Base-by-base conservation (phyloP, 169 alveolate genomes). In the Neospora caninum region DNA sequence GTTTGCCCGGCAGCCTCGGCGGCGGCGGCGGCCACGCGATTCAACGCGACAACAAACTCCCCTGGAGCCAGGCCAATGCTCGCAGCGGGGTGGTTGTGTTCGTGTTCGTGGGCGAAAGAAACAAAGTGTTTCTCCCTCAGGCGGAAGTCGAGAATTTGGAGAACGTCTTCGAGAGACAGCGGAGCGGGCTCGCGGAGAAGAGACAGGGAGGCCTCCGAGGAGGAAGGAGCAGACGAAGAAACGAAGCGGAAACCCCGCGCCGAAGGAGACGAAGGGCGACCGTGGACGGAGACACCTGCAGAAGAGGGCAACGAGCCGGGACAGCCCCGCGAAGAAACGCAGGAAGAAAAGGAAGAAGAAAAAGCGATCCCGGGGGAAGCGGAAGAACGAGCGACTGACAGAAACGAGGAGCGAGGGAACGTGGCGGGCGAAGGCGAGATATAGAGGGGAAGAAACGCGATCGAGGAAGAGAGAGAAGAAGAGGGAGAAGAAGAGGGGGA, bases 101-200 rank as follows among this genome's bases (percentile, higher is more conserved):
- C 34, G 41, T 41, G 64, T 27, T 42, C 89, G 41, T 82, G 89
- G 0, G 89, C 89, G 41, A 82, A 82, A 36, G 89, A 82, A 67
- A 82, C 89, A 31, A 82, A 82, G 41, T 42, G 22, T 36, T 82
- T 82, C 53, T 82, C 89, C 25, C 25, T 82, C 67, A 82, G 39
- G 54, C 34, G 54, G 22, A 29, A 41, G 69, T 38, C 67, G 53
- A 82, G 31, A 22, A 82, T 39, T 6, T 82, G n/a, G 67, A 82
- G 39, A 13, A 42, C 41, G 0, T 7, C 67, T 6, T 82, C 89
- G 20, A 82, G 41, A 9, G 89, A 82, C n/a, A 82, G 89, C 31
- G 53, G 69, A 13, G 10, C 39, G 38, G 34, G 18, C 7, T 82
- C 69, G 67, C 39, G 64, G 25, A 82, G 89, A 0, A 29, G 67